A percentile compares a stretch with the other conserved stretches of the same genome.
These are phyloP conservation scores for Aureobasidium subglaciale DNA, from an alignment of 2,329 filamentous ascomycete genomes.

Conservation along the genomic window DNA sequence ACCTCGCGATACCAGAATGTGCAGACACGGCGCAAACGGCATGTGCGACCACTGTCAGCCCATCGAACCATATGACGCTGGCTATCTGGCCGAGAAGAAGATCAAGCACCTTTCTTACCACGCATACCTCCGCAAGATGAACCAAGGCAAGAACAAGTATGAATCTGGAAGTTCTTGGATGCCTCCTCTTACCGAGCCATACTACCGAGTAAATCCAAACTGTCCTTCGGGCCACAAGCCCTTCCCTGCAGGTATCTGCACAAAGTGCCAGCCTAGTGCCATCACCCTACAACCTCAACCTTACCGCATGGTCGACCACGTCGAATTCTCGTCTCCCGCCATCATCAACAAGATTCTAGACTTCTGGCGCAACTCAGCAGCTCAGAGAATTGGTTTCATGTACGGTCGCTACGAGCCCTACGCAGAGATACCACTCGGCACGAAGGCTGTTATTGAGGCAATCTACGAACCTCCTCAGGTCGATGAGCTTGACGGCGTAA, in stretches of 20 bases:
- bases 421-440: constrained; percentile 80
- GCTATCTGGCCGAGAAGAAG: constrained; percentile 88
- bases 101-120: constrained; percentile 99
- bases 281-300: constrained; percentile 91
- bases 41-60: constrained; percentile 99
- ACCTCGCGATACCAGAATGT: constrained; percentile 73
- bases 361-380: constrained; percentile 80
- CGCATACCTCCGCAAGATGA: constrained; percentile 87
- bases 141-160: constrained; percentile 91
- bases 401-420: constrained; percentile 92
- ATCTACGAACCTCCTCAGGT: constrained; percentile 95
- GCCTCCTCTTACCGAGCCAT: constrained; percentile 87
- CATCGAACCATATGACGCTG: constrained; percentile 83
- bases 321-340: constrained; percentile 81
- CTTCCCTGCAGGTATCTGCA: constrained; percentile 96
- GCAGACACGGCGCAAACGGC: constrained; percentile 88
- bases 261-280: constrained; percentile 94
- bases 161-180: constrained; percentile 93
- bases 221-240: constrained; percentile 89
- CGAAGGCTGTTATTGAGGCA: constrained; percentile 92
- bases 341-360: constrained; percentile 87
- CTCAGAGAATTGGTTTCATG: constrained; percentile 79
- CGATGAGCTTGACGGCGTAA: constrained; percentile 81
- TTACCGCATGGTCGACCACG: constrained; percentile 96
- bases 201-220: constrained; percentile 78